Evolutionary conservation across 805 yeast species (phyloP).

Genomic region (Pichia membranifaciens): DNA sequence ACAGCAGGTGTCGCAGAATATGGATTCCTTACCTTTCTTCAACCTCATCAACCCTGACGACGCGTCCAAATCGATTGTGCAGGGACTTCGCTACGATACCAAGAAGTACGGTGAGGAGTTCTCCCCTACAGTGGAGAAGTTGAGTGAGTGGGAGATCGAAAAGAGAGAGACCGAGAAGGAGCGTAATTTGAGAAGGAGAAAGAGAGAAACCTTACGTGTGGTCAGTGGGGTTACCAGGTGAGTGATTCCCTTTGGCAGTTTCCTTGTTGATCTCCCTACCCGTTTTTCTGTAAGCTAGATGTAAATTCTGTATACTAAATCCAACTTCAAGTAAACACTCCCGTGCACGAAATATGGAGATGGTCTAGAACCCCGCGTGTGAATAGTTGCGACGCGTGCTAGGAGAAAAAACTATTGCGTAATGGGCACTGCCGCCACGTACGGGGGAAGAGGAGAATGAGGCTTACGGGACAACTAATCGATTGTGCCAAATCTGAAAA

Average conservation of each 20-base stretch:
- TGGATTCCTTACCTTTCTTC: constrained; percentile 32
- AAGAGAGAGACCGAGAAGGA: constrained; percentile 93
- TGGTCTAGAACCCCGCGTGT: too few relatives aligned
- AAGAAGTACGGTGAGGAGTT: constrained; percentile 77
- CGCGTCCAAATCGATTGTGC: constrained; percentile 21
- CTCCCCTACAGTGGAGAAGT: constrained; percentile 81
- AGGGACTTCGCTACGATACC: constrained; percentile 61
- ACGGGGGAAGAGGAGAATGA: too few relatives aligned
- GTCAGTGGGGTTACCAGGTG: constrained; percentile 13
- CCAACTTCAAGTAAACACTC: too few relatives aligned
- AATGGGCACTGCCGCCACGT: too few relatives aligned
- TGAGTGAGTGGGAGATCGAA: constrained; percentile 90
- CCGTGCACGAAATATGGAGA: too few relatives aligned
- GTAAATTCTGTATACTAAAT: neutral
- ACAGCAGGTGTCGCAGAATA: constrained; percentile 30
- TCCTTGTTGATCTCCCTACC: neutral
- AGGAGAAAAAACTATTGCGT: too few relatives aligned
- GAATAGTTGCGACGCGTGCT: too few relatives aligned
- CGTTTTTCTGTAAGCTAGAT: too few relatives aligned
- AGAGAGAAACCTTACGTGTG: constrained; percentile 81
- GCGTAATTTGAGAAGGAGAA: constrained; percentile 82
- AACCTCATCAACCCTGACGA: constrained; percentile 29
- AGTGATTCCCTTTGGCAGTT: neutral
- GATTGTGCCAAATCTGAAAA: too few relatives aligned
- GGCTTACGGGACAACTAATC: too few relatives aligned